A percentile compares a stretch with the other conserved stretches of the same genome.
These are phyloP conservation scores for Haplographium delicatum DNA, from an alignment of 495 filamentous ascomycete genomes.

Conservation along the genomic window DNA sequence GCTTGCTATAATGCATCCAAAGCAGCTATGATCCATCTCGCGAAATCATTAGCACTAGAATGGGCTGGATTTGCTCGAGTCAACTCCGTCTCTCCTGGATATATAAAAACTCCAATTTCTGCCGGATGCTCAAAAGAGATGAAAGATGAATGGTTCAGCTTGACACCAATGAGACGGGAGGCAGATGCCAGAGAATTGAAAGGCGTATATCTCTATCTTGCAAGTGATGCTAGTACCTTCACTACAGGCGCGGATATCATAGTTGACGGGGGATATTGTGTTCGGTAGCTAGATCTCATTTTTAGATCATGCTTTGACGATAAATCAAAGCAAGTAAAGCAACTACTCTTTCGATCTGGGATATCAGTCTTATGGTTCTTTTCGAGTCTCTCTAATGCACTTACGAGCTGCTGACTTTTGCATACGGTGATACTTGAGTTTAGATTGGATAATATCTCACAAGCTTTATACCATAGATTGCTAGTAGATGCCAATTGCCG, in stretches of 20 bases:
- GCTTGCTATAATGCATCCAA: constrained; percentile 73
- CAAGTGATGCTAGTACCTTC: constrained; percentile 60
- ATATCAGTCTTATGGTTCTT: too few relatives aligned
- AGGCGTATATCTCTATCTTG: constrained; percentile 72
- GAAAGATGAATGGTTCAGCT: constrained; percentile 63
- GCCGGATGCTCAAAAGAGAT: constrained; percentile 64
- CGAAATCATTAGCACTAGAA: constrained; percentile 59
- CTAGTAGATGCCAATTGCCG: too few relatives aligned
- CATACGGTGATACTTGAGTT: too few relatives aligned
- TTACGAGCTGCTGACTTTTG: too few relatives aligned
- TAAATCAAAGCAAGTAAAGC: not conserved
- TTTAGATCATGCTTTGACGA: too few relatives aligned
- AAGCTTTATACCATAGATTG: too few relatives aligned
- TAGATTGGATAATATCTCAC: too few relatives aligned
- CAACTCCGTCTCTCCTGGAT: constrained; percentile 67
- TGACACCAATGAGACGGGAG: constrained; percentile 69
- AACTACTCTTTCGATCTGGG: too few relatives aligned
- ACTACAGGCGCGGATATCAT: constrained; percentile 46
- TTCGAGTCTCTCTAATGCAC: too few relatives aligned
- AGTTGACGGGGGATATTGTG: constrained; percentile 51
- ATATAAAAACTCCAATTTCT: constrained; percentile 72
- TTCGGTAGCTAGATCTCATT: constrained; percentile 20
- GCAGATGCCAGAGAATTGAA: constrained; percentile 75
- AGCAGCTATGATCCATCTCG: constrained; percentile 44
- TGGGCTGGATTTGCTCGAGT: constrained; percentile 71